These are phyloP conservation scores for Phytophthora tentaculata DNA, from an alignment of 352 stramenopile genomes.

Conservation along the genomic window DNA sequence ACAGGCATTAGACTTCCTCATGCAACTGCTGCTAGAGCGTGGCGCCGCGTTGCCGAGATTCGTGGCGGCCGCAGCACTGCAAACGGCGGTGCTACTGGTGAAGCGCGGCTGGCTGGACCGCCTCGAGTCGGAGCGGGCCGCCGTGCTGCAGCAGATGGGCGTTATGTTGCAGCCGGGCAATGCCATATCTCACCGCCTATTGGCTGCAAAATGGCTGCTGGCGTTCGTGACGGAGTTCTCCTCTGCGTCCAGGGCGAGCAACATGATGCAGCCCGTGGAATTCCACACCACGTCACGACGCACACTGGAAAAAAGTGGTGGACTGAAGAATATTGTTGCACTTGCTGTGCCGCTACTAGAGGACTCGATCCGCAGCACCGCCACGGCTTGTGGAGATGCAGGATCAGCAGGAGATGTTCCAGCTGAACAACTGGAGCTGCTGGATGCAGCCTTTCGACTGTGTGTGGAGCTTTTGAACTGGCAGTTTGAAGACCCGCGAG, in stretches of 20 bases:
- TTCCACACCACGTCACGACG: constrained; percentile 83
- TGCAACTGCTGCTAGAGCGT: constrained; percentile 78
- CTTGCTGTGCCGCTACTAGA: constrained; percentile 72
- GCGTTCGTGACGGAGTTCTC: constrained; percentile 89
- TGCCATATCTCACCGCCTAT: constrained; percentile 51
- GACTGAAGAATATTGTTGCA: constrained; percentile 65
- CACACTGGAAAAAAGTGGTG: constrained; percentile 58
- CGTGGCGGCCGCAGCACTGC: constrained; percentile 65
- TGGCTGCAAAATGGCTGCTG: constrained; percentile 83
- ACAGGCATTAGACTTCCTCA: constrained; percentile 73
- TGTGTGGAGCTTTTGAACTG: constrained; percentile 85
- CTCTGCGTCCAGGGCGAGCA: constrained; percentile 75
- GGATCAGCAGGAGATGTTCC: constrained; percentile 42
- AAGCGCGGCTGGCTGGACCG: constrained; percentile 87
- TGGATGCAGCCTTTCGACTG: constrained; percentile 78
- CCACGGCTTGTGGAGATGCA: constrained; percentile 42
- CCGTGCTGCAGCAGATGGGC: constrained; percentile 80
- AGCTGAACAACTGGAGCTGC: constrained; percentile 69
- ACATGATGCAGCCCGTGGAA: constrained; percentile 84
- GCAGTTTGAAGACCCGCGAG: constrained; percentile 63
- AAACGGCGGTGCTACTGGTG: constrained; percentile 78
- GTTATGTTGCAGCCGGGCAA: constrained; percentile 50
- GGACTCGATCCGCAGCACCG: constrained; percentile 76
- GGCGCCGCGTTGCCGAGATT: constrained; percentile 59
- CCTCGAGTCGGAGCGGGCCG: constrained; percentile 49